Evolutionary conservation across 148 eudicot species (phyloP), one percentile per base, ranked within the genome.

Genomic region (Fagopyrum tataricum): DNA sequence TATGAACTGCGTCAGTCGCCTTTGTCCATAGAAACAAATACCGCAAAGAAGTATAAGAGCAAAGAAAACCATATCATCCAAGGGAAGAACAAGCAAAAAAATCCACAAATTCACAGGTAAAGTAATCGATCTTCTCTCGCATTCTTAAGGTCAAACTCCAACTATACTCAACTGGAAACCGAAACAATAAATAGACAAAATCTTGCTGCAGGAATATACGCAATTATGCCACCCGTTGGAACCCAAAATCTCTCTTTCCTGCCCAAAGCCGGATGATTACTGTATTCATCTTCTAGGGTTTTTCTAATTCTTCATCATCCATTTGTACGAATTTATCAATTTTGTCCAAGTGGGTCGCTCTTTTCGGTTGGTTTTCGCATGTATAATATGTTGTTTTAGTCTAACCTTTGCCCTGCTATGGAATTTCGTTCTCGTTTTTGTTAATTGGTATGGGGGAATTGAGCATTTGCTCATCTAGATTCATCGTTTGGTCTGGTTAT

Each of bases 251-350:
- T 61, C n/a, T n/a, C 10, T 55, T 9, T 55, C 31, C 31, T 55
- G 20, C 4, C 14, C 67, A 24, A 14, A 41, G 67, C 31, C n/a
- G 2, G 67, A 61, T 40, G 67, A 61, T 61, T 13, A 26, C 40
- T 61, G 67, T 24, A 61, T 61, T 12, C 9, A 61, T 61, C 40
- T 64, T 64, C 20, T 37, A 64, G 69, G 69, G 69, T 64, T 64
- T 64, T 6, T 56, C 26, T 56, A 8, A 1, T 56, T 56, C 62
- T 9, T 64, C 69, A 13, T 37, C 43, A 64, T 8, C 18, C 69
- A 10, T 64, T 17, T 37, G 7, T 37, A 39, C 69, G 3, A 37
- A 62, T 31, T 62, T 15, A 10, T 15, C n/a, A 43, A 64, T 14
- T 31, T 64, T 64, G 44, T 43, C 26, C 11, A 14, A 64, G 43